A percentile compares a stretch with the other conserved stretches of the same genome.
Evolutionary conservation across 129 eudicot species (phyloP).

Genomic region (Tagetes patula): DNA sequence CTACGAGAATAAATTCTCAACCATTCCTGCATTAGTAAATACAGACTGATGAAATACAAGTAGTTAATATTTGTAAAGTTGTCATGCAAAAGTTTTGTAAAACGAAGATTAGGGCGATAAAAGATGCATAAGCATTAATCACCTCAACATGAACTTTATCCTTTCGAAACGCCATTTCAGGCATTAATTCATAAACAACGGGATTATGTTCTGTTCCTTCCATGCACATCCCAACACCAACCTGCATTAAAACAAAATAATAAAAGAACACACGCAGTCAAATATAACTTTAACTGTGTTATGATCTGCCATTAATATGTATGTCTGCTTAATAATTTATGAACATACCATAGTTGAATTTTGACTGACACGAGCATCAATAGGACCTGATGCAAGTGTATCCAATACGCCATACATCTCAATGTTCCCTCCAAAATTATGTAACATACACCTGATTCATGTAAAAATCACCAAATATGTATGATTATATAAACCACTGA

Average conservation of each 20-base stretch:
- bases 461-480: background rate
- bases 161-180: conserved; percentile 95
- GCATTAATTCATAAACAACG: conserved; percentile 89
- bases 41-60: background rate
- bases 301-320: background rate
- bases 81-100: background rate
- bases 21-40: conserved; percentile 69
- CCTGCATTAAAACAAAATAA: conserved; percentile 35
- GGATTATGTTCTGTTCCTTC: conserved; percentile 99
- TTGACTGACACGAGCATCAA: conserved; percentile 77
- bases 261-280: background rate
- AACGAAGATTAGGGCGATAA: background rate
- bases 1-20: conserved; percentile 68
- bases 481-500: background rate
- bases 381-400: conserved; percentile 83
- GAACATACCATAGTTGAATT: conserved; percentile 88
- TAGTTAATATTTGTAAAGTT: background rate
- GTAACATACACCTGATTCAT: conserved; percentile 95
- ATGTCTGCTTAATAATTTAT: background rate
- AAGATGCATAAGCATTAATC: conserved; percentile 27
- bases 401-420: conserved; percentile 98
- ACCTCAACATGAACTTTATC: conserved; percentile 67
- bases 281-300: background rate
- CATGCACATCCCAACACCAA: conserved; percentile 99
- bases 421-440: conserved; percentile 94